phyloP scores from a whole-genome alignment of 352 stramenopile species.

The Thraustotheca clavata region DNA sequence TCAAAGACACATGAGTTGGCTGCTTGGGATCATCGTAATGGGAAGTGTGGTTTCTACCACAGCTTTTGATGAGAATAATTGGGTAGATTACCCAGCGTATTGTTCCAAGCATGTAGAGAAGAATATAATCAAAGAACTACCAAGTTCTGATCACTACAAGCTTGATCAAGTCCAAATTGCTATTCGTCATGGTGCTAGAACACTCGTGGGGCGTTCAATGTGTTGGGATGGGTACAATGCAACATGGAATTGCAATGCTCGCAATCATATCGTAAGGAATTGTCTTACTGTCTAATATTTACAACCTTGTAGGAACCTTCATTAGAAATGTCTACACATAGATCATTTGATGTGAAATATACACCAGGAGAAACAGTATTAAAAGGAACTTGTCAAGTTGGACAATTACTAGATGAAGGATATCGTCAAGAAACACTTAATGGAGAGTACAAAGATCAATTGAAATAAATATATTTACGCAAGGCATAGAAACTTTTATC shows the following conservation, averaged over 20 bases:
- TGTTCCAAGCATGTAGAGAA: conserved; percentile 19
- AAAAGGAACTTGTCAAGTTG: conserved; percentile 5
- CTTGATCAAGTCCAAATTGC: conserved; percentile 11
- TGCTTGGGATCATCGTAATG: too few species aligned
- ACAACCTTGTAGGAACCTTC: background rate
- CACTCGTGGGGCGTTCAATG: background rate
- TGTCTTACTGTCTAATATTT: background rate
- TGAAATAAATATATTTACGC: too few species aligned
- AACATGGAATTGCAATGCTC: conserved; percentile 12
- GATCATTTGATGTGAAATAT: background rate
- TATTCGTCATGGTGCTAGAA: conserved; percentile 9
- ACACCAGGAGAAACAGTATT: conserved; percentile 2
- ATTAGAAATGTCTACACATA: background rate
- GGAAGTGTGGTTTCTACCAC: too few species aligned
- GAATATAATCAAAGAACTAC: background rate
- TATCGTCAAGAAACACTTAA: background rate
- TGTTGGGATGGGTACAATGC: conserved; percentile 16
- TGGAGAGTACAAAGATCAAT: conserved; percentile 3
- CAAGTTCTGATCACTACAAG: background rate
- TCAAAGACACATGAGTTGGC: too few species aligned
- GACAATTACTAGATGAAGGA: conserved; percentile 16
- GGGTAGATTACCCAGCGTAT: conserved; percentile 1
- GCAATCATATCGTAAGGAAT: background rate
- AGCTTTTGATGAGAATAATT: background rate
- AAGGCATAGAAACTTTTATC: background rate